phyloP scores from a whole-genome alignment of 495 filamentous ascomycete species.

The Daldinia decipiens region DNA sequence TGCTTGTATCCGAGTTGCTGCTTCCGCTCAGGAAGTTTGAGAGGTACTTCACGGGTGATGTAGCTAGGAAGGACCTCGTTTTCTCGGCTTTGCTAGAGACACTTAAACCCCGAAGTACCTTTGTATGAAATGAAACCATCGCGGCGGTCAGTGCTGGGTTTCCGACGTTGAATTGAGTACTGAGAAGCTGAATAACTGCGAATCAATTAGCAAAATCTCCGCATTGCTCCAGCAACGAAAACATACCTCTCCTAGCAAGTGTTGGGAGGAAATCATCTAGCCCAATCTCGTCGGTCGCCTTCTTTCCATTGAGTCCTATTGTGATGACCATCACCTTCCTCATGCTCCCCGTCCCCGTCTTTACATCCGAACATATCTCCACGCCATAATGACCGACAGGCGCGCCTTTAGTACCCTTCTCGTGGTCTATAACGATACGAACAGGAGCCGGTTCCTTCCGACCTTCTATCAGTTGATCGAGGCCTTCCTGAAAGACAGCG shows the following conservation, averaged over 20 bases:
- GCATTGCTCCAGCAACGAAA: not conserved
- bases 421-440: conserved; percentile 69
- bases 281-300: conserved; percentile 73
- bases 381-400: conserved; percentile 75
- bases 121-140: conserved; percentile 73
- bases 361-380: conserved; percentile 68
- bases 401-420: conserved; percentile 65
- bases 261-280: conserved; percentile 73
- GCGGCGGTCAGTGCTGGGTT: conserved; percentile 73
- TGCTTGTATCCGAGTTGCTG: conserved; percentile 42
- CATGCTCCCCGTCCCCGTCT: conserved; percentile 53
- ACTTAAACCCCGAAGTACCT: conserved; percentile 77
- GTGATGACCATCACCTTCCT: conserved; percentile 63
- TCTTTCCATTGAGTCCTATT: conserved; percentile 69
- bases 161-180: conserved; percentile 72
- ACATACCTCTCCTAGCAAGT: conserved; percentile 73
- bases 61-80: conserved; percentile 71
- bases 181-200: conserved; percentile 71
- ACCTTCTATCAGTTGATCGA: conserved; percentile 62
- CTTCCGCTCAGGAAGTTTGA: conserved; percentile 79
- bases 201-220: conserved; percentile 31
- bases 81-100: conserved; percentile 69
- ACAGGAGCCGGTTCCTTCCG: conserved; percentile 67
- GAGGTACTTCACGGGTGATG: conserved; percentile 90
- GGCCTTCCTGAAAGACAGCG: conserved; percentile 78